phyloP scores from a whole-genome alignment of 1,139 yeast species.

The Debaryomycetaceae sp. region DNA sequence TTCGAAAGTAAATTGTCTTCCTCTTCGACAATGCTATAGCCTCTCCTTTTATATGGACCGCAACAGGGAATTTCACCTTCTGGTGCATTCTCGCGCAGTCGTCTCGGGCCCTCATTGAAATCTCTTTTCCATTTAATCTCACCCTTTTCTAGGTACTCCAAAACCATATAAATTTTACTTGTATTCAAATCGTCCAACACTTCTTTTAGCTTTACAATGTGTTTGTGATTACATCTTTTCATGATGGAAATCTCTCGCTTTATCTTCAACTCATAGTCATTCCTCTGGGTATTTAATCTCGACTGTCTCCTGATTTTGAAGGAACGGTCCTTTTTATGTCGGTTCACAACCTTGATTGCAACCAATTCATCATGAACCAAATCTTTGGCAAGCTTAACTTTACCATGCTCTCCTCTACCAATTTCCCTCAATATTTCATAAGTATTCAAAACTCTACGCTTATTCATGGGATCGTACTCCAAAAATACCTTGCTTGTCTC shows the following conservation, averaged over 20 bases:
- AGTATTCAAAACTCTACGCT: constrained; percentile 80
- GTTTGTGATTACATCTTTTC: constrained; percentile 90
- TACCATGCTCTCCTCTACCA: constrained; percentile 97
- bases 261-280: constrained; percentile 62
- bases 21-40: constrained; percentile 16
- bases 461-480: constrained; percentile 86
- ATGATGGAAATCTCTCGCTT: constrained; percentile 92
- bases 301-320: constrained; percentile 46
- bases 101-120: constrained; percentile 10
- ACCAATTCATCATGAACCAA: constrained; percentile 67
- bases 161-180: constrained; percentile 81
- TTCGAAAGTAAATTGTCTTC: constrained; percentile 41
- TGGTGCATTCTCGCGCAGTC: constrained; percentile 1
- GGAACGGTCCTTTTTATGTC: constrained; percentile 56
- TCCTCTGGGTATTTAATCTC: constrained; percentile 12
- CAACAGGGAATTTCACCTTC: constrained; percentile 37
- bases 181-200: constrained; percentile 86
- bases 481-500: constrained; percentile 80
- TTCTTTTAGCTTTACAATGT: constrained; percentile 82
- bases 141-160: constrained; percentile 90
- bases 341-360: constrained; percentile 89
- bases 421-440: constrained; percentile 86
- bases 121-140: constrained; percentile 80
- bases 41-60: constrained; percentile 14
- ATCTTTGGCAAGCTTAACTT: constrained; percentile 87